Conservation (phyloP, 2,329 filamentous ascomycete genomes). For the Trichoderma oligosporum region DNA sequence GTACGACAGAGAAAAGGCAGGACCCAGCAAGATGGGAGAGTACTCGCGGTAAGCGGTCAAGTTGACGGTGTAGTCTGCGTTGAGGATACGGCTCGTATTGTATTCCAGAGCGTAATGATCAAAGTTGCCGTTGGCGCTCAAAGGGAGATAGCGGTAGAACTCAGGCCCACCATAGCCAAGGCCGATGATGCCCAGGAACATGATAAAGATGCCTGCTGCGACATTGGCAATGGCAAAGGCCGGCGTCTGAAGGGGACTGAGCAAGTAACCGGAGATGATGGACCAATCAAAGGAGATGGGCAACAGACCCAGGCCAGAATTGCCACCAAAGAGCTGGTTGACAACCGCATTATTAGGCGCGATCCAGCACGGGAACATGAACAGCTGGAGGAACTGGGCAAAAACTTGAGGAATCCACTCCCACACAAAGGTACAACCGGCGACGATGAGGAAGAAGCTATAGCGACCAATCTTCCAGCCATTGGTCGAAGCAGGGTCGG, state of each 20-base stretch:
- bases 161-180: constrained; percentile 50
- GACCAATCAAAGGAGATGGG: constrained; percentile 67
- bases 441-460: constrained; percentile 53
- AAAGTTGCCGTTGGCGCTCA: constrained; percentile 52
- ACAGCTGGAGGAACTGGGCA: constrained; percentile 55
- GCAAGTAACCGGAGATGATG: constrained; percentile 53
- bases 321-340: constrained; percentile 64
- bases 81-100: constrained; percentile 54
- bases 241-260: constrained; percentile 56
- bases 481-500: constrained; percentile 48
- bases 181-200: constrained; percentile 48
- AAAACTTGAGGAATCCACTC: constrained; percentile 58
- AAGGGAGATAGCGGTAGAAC: constrained; percentile 54
- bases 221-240: constrained; percentile 60
- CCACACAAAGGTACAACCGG: constrained; percentile 50
- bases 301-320: constrained; percentile 57
- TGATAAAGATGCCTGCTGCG: constrained; percentile 48
- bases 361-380: constrained; percentile 61
- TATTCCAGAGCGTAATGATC: constrained; percentile 58
- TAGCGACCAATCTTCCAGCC: constrained; percentile 59
- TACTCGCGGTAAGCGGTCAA: constrained; percentile 54
- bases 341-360: constrained; percentile 57
- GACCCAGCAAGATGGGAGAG: constrained; percentile 52
- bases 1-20: constrained; percentile 53
- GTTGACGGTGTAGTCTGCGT: constrained; percentile 49